Base-by-base conservation (phyloP, 176 grass and related monocot genomes). In the Musa beccarii region DNA sequence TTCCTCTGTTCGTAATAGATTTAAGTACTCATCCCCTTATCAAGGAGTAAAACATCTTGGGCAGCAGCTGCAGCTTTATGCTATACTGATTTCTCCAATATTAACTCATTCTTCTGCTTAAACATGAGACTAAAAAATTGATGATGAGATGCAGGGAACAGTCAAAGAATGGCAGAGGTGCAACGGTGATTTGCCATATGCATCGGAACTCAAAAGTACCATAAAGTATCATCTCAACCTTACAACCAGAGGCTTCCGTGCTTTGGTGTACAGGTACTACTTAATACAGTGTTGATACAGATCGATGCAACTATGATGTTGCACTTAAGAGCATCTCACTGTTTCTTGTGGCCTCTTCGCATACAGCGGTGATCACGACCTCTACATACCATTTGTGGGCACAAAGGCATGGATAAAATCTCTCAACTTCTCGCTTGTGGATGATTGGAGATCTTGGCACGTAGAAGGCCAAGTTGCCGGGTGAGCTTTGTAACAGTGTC, bases 81-180 rank as follows among this genome's bases (percentile, higher is more conserved):
- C 29, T 29, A 29, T 29, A 2, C 29, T 29, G 29, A 29, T 61
- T 69, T 11, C 4, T 34, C n/a, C 8, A 20, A 13, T 25, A 11
- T 76, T 29, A 83, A 71, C 68, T 61, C 14, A 51, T 10, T 66
- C 34, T 21, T 54, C n/a, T 16, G 3, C 29, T 29, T 29, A 29
- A 29, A 29, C 29, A 2, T 29, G 3, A 29, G 29, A 2, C 29
- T 29, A 28, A 28, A 28, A 28, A 28, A 28, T 28, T 28, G 26
- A 28, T 28, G 26, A 28, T 69, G 28, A 23, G 74, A 16, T 73
- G 76, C 34, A 94, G 91, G 87, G 85, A 53, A 84, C 83, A 1
- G 51, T 84, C 10, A 54, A n/a, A 0, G 78, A 82, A 53, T 94
- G 87, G 91, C 8, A 55, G 63, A 82, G 87, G 75, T 94, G 91